Evolutionary conservation across 139 green algal genomes (phyloP).

Genomic region (Chlamydomonas sp.): DNA sequence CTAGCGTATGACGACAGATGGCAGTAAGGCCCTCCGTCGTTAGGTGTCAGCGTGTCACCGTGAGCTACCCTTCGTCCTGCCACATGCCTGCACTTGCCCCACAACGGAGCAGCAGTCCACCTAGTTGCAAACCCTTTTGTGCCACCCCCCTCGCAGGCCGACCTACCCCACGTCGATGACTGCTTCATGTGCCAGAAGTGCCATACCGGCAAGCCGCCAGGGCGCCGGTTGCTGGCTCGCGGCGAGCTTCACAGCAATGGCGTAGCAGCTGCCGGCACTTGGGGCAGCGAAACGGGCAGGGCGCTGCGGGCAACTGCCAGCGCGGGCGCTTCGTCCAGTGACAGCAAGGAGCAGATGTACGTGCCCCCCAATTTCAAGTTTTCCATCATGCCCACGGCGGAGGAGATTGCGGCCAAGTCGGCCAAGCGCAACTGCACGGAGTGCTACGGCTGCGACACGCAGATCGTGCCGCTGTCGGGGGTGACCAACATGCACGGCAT

Average conservation of each 20-base stretch:
- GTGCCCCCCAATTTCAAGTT: slow-evolving; percentile 19
- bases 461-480: slow-evolving; percentile 33
- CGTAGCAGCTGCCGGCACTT: background rate
- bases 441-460: slow-evolving; percentile 48
- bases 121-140: too few species aligned
- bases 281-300: background rate
- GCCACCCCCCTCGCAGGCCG: background rate
- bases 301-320: background rate
- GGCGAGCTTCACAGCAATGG: background rate
- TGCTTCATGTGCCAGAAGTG: slow-evolving; percentile 37
- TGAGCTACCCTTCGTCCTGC: too few species aligned
- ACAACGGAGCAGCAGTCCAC: background rate
- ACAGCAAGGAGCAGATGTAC: slow-evolving; percentile 22
- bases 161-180: slow-evolving; percentile 38
- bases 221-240: slow-evolving; percentile 11
- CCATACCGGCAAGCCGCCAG: slow-evolving; percentile 20
- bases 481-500: slow-evolving; percentile 20
- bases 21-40: too few species aligned
- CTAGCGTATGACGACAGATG: too few species aligned
- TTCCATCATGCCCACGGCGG: slow-evolving; percentile 17
- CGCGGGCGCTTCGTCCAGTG: background rate
- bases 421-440: slow-evolving; percentile 42
- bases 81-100: too few species aligned
- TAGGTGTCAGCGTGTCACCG: too few species aligned
- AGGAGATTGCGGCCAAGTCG: slow-evolving; percentile 13